Evolutionary conservation across 2,329 filamentous ascomycete species (phyloP), one percentile per base, ranked within the genome.

Genomic region (Botrytis byssoidea): DNA sequence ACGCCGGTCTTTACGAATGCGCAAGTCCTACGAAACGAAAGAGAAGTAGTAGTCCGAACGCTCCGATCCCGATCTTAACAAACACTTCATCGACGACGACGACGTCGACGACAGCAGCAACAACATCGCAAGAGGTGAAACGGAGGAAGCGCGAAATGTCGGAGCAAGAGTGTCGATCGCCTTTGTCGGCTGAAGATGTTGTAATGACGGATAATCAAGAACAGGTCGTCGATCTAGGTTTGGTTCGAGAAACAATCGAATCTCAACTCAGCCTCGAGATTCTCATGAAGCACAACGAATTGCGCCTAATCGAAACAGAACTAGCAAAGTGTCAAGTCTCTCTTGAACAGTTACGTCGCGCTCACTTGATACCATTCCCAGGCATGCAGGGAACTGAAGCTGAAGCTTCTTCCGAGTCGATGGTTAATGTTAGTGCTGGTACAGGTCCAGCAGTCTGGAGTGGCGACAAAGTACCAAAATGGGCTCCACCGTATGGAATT

Each of bases 221-320:
- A 72, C 74, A 74, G 48, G 74, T 46, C 69, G 76, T 77, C 42
- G 75, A 76, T 70, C 75, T 77, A 59, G 76, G 78, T 75, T 81
- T 79, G 69, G 77, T 84, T 76, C 81, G 77, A 55, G 77, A 80
- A 51, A 75, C 76, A 20, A 92, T 98, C 81, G 91, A 94, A 81
- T 90, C 94, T 75, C 93, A 98, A 83, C 92, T 98, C 82, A 93
- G 94, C 80, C 89, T 96, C 77, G 95, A 98, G 84, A 95, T 98
- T 71, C 85, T 98, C 76, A 85, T 97, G 81, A 98, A 98, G 86
- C 96, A 99, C 83, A 91, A 96, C 80, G 96, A 99, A 85, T 85
- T 98, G 74, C 93, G 95, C 73, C 87, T 97, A 78, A 97, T 98
- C 82, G 94, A 98, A 81, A 94, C 97, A 83, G 96, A 98, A 84